Evolutionary conservation across 192 early-diverging fungal genomes (phyloP), one percentile per base, ranked within the genome.

Genomic region (Entomortierella beljakovae): DNA sequence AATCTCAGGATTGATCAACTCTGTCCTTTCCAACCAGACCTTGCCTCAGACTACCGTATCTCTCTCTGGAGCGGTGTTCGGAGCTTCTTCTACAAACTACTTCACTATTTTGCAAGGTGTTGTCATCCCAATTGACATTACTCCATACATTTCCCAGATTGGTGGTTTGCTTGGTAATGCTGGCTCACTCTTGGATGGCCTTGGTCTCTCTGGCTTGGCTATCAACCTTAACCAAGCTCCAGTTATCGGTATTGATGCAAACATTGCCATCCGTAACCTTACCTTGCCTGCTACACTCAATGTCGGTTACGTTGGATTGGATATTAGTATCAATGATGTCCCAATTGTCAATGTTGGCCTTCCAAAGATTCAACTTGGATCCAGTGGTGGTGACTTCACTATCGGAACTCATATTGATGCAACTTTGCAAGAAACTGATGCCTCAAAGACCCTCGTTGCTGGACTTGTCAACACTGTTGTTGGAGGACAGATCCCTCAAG

Each of bases 201-300:
- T 76, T 18, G 60, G 65, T 53, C 64, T 76, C 23, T 67, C 64
- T 18, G 64, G 59, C 15, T 53, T 76, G 31, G 65, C 53, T 33
- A 57, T 76, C 23, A 62, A 76, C 64, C 57, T 76, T 64, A 76
- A 76, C 65, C 65, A 67, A 52, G 64, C 72, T 10, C 72, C 64
- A 22, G 54, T 43, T 28, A 76, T 76, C 25, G 65, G 72, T 38
- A 49, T 76, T 37, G 72, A 76, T 43, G 65, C 59, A 40, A 57
- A 38, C 28, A 49, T 76, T 49, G 64, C 57, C 43, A 32, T 76
- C 59, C 48, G 59, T 37, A 76, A 68, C 46, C 5, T 76, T 7
- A 38, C 37, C 53, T 42, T 76, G 31, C 72, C 72, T 18, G 65
- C 65, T 7, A 35, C 61, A 43, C 40, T 74, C 18, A 61, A 43